These are phyloP conservation scores for Thalia dealbata DNA, from an alignment of 176 grass and related monocot species.

Conservation along the genomic window DNA sequence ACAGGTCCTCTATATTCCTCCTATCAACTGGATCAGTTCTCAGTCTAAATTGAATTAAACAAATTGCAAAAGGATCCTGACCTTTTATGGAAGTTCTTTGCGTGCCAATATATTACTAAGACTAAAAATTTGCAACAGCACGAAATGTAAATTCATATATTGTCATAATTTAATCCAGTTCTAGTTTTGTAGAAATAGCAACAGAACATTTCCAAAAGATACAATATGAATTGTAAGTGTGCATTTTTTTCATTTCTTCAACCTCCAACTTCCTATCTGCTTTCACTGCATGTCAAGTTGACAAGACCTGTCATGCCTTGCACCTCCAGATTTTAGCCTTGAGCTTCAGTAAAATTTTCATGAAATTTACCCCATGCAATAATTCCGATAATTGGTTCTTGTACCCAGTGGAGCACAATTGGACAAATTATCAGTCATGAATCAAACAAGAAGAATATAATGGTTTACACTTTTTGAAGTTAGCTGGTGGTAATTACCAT, in stretches of 20 bases:
- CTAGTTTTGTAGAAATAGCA: neutral
- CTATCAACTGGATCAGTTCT: neutral
- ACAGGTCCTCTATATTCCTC: neutral
- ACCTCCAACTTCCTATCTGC: too few relatives aligned
- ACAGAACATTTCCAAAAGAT: neutral
- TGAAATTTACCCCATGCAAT: neutral
- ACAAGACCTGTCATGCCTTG: too few relatives aligned
- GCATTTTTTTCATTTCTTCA: too few relatives aligned
- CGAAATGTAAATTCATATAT: neutral
- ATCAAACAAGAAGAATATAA: neutral
- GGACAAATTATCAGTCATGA: neutral
- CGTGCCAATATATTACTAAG: neutral
- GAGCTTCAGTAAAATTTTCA: neutral
- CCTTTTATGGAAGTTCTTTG: neutral
- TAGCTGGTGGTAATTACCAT: neutral
- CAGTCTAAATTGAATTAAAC: neutral
- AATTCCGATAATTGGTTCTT: too few relatives aligned
- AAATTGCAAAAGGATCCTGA: neutral
- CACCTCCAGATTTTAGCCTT: neutral
- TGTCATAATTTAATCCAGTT: neutral
- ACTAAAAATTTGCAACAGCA: neutral
- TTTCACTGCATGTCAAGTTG: too few relatives aligned
- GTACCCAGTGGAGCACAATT: neutral
- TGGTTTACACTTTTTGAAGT: neutral
- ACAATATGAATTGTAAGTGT: neutral